Percentiles rank a stretch among this genome's conserved stretches.
These are phyloP conservation scores for Cordyceps cateniannulata DNA, from an alignment of 2,329 filamentous ascomycete genomes.

Conservation along the genomic window DNA sequence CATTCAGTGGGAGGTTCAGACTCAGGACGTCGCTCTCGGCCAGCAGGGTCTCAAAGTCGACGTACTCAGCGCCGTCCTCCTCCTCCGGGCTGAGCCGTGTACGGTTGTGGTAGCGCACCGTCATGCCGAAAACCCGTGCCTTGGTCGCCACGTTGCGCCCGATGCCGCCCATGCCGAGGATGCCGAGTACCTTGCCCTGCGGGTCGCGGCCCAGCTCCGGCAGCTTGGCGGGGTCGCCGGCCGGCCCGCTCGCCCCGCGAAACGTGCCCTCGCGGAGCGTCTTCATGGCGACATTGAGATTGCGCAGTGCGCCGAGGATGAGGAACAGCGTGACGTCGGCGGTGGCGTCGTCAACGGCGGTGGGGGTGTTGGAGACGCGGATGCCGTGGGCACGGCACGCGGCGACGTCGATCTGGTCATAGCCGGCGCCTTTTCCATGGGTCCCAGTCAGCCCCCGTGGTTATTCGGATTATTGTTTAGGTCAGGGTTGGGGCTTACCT, in stretches of 20 bases:
- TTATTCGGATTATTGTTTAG: no score
- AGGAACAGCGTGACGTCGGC: slow-evolving; percentile 78
- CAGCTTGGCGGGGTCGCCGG: slow-evolving; percentile 28
- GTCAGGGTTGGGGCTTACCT: slow-evolving; percentile 33
- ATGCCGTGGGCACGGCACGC: slow-evolving; percentile 63
- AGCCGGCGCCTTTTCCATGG: slow-evolving; percentile 81
- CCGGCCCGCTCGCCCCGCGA: no score
- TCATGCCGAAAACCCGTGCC: slow-evolving; percentile 70
- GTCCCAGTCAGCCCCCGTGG: no score
- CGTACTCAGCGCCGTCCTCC: slow-evolving; percentile 56
- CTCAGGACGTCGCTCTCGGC: slow-evolving; percentile 68
- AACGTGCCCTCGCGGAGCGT: slow-evolving; percentile 61
- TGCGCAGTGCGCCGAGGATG: slow-evolving; percentile 71
- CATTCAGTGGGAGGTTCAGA: slow-evolving; percentile 75
- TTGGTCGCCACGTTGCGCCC: slow-evolving; percentile 71
- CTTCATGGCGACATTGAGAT: slow-evolving; percentile 61
- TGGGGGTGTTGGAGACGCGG: slow-evolving; percentile 74
- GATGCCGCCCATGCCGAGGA: slow-evolving; percentile 82
- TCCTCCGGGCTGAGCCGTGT: slow-evolving; percentile 49
- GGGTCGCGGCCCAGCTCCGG: slow-evolving; percentile 68
- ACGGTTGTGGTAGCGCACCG: slow-evolving; percentile 68
- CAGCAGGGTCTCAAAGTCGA: slow-evolving; percentile 68
- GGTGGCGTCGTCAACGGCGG: slow-evolving; percentile 73
- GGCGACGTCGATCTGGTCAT: slow-evolving; percentile 72
- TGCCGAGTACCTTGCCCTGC: slow-evolving; percentile 70